A percentile compares a stretch with the other conserved stretches of the same genome.
Evolutionary conservation across 139 green algal genomes (phyloP).

Genomic region (Picochlorum sp.): DNA sequence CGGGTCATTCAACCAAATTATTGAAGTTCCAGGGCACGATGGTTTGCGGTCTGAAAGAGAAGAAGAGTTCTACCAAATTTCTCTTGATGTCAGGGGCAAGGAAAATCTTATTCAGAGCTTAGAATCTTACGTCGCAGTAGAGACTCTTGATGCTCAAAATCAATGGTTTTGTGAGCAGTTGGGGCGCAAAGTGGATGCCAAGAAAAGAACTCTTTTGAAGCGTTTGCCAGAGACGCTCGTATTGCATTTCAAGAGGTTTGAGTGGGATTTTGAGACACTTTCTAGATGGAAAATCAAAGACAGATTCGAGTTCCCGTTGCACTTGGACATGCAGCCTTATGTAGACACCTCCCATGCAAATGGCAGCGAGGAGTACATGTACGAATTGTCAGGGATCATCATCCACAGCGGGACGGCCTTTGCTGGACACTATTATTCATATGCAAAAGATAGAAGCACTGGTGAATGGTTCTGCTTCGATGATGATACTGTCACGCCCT

Average conservation of each 20-base stretch:
- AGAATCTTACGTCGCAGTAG: conserved; percentile 59
- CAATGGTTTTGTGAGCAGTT: conserved; percentile 76
- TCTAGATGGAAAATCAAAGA: conserved; percentile 62
- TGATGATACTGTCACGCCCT: conserved; percentile 70
- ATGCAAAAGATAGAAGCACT: conserved; percentile 48
- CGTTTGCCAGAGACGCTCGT: conserved; percentile 61
- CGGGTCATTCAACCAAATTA: conserved; percentile 66
- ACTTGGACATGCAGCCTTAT: conserved; percentile 79
- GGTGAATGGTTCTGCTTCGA: conserved; percentile 78
- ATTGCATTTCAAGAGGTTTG: conserved; percentile 82
- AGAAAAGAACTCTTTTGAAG: conserved; percentile 68
- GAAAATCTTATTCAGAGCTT: conserved; percentile 55
- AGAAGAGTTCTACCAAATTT: conserved; percentile 69
- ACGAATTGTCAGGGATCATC: conserved; percentile 79
- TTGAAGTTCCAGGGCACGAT: conserved; percentile 27
- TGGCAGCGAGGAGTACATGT: conserved; percentile 28
- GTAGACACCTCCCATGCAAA: conserved; percentile 21
- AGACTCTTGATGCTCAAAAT: conserved; percentile 93
- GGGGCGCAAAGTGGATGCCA: conserved; percentile 61
- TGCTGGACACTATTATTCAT: conserved; percentile 93
- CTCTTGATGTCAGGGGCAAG: conserved; percentile 62
- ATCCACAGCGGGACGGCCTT: conserved; percentile 88
- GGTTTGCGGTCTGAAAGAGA: conserved; percentile 45
- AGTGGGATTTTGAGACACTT: conserved; percentile 76
- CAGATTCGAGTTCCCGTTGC: conserved; percentile 79